Base-by-base conservation (phyloP, 2,329 filamentous ascomycete genomes). In the Claviceps purpurea region DNA sequence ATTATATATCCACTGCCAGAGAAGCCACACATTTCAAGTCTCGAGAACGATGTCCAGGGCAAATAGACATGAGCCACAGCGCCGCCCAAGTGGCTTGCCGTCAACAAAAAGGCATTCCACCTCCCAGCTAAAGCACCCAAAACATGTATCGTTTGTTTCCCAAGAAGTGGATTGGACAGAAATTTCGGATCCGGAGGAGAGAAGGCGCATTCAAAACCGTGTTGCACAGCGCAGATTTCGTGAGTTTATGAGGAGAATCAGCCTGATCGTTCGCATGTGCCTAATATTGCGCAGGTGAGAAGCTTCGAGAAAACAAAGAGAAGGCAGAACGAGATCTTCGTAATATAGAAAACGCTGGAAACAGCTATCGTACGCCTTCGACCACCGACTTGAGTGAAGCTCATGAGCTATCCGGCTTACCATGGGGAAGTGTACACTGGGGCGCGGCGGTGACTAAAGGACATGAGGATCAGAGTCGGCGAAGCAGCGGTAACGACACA, bases 191-290 rank as follows among this genome's bases (percentile, higher is more conserved):
- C 82, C 83, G 0, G 81, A 81, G 55, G 82, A 87, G 68, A 75
- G 85, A 61, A 74, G 85, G 56, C 81, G 84, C 55, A 84, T 89
- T 49, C 85, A 89, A 64, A 89, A 89, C 63, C 78, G 84, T 51
- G 77, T 88, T 55, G 85, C 85, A 2, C 85, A 89, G 61, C 75
- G 85, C 58, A 87, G 87, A 60, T 89, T 87, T 59, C 76, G 85
- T 89, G 75, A 61, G 82, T 13, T 11, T 24, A 24, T 18, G 22
- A 16, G 11, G 5, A 20, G 10, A 10, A 2, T 20, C 22, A 14
- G 8, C 20, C 22, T n/a, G 10, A 11, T 5, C 39, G 14, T 40
- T 11, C 3, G 3, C 41, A 34, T 24, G 34, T 30, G 18, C 7
- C 26, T 62, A 47, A 60, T 52, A 13, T 24, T 6, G 4, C 11